phyloP scores from a whole-genome alignment of 192 early-diverging fungal genomes.

The Linnemannia hyalina region DNA sequence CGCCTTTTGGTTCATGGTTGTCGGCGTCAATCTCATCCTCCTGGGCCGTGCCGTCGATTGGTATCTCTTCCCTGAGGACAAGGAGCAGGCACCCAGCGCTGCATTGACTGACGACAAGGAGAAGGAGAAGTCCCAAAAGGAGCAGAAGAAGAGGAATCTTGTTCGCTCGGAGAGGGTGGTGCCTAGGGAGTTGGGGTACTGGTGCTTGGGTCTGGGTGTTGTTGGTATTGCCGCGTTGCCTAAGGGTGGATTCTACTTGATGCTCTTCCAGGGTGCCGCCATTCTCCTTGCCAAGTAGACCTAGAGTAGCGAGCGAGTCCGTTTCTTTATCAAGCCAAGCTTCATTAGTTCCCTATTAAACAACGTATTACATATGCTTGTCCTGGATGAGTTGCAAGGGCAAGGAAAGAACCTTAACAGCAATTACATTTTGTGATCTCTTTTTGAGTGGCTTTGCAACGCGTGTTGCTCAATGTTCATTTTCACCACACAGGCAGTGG shows the following conservation, averaged over 20 bases:
- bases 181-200: conserved; percentile 11
- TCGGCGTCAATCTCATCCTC: conserved; percentile 10
- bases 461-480: neutral
- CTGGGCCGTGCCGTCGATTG: conserved; percentile 22
- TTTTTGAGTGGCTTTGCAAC: neutral
- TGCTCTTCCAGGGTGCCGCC: conserved; percentile 10
- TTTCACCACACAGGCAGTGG: neutral
- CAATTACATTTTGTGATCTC: neutral
- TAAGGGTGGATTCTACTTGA: conserved; percentile 15
- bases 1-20: conserved; percentile 34
- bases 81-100: neutral
- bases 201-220: conserved; percentile 7
- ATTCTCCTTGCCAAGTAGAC: conserved; percentile 14
- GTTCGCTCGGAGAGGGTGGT: neutral
- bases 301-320: neutral
- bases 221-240: neutral
- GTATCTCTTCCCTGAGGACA: conserved; percentile 22
- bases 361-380: neutral
- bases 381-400: neutral
- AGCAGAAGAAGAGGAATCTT: neutral
- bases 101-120: neutral
- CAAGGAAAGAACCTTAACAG: neutral
- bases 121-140: neutral
- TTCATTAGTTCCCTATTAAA: too few relatives aligned
- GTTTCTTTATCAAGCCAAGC: neutral